Evolutionary conservation across 2,329 filamentous ascomycete species (phyloP).

Genomic region (Colletotrichum melonis): DNA sequence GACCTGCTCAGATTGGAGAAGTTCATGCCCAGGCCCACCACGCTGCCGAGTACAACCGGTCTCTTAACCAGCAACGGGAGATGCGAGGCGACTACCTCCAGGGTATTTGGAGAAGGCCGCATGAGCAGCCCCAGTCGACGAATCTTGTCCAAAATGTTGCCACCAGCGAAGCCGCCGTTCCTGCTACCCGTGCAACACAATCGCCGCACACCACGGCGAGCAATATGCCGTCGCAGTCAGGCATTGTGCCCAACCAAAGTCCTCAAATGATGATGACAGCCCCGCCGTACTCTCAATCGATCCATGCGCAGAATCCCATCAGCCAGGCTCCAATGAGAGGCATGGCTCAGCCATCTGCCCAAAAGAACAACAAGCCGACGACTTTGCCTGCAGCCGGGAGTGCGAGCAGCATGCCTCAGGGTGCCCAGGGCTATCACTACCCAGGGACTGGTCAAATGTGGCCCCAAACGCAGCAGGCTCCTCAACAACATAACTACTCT

Average conservation of each 20-base stretch:
- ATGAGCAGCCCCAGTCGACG: constrained; percentile 75
- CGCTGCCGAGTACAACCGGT: constrained; percentile 90
- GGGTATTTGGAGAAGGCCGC: constrained; percentile 83
- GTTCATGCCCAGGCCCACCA: constrained; percentile 88
- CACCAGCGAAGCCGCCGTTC: constrained; percentile 54
- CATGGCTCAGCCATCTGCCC: constrained; percentile 70
- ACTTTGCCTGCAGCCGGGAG: constrained; percentile 61
- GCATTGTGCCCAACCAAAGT: constrained; percentile 70
- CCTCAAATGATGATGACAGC: constrained; percentile 75
- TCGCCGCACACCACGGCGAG: constrained; percentile 68
- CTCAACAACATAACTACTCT: constrained; percentile 64
- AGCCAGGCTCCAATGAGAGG: constrained; percentile 78
- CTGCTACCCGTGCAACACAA: constrained; percentile 65
- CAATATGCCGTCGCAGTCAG: constrained; percentile 66
- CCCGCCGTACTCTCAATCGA: constrained; percentile 76
- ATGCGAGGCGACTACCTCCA: constrained; percentile 85
- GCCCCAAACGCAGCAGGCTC: constrained; percentile 73
- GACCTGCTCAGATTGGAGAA: constrained; percentile 80
- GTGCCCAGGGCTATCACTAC: constrained; percentile 71
- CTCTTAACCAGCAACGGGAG: constrained; percentile 81
- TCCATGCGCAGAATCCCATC: constrained; percentile 78
- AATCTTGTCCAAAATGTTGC: constrained; percentile 59
- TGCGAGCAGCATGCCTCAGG: constrained; percentile 61
- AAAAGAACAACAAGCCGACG: constrained; percentile 76
- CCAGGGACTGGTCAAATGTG: constrained; percentile 71